These are phyloP conservation scores for Rhodotorula sp. DNA, from an alignment of 1,284 basidiomycete genomes.

Conservation along the genomic window DNA sequence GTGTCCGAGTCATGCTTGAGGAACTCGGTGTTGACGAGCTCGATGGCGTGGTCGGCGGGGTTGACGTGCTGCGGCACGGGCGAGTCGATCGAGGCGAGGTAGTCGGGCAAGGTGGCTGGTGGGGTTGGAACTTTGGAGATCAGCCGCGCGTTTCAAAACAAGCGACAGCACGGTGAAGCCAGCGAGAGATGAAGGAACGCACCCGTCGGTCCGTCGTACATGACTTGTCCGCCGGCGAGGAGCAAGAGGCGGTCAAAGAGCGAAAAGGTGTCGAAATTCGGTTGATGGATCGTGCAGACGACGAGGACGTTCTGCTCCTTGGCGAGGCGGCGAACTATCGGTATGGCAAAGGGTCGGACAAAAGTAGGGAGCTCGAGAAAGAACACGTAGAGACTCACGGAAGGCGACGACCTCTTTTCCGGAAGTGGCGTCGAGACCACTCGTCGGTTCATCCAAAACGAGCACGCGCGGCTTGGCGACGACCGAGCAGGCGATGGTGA, in stretches of 20 bases:
- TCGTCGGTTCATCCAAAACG: slow-evolving; percentile 53
- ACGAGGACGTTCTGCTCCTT: slow-evolving; percentile 45
- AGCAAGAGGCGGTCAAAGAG: slow-evolving; percentile 48
- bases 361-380: too few species aligned
- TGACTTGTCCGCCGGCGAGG: slow-evolving; percentile 44
- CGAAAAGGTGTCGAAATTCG: slow-evolving; percentile 47
- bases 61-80: slow-evolving; percentile 43
- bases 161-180: too few species aligned
- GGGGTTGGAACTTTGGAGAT: too few species aligned
- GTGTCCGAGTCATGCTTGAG: not conserved
- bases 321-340: slow-evolving; percentile 33
- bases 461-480: slow-evolving; percentile 49
- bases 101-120: slow-evolving; percentile 32
- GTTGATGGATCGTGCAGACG: slow-evolving; percentile 50
- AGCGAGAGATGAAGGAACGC: not conserved
- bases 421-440: slow-evolving; percentile 44
- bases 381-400: not conserved
- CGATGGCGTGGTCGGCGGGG: slow-evolving; percentile 47
- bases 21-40: slow-evolving; percentile 48
- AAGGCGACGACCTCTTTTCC: slow-evolving; percentile 48
- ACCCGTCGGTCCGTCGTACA: slow-evolving; percentile 24
- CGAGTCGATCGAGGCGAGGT: slow-evolving; percentile 43
- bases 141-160: too few species aligned
- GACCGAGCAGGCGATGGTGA: slow-evolving; percentile 49
- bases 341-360: too few species aligned